phyloP scores from a whole-genome alignment of 1,284 basidiomycete species.

The Phellinidium pouzarii region DNA sequence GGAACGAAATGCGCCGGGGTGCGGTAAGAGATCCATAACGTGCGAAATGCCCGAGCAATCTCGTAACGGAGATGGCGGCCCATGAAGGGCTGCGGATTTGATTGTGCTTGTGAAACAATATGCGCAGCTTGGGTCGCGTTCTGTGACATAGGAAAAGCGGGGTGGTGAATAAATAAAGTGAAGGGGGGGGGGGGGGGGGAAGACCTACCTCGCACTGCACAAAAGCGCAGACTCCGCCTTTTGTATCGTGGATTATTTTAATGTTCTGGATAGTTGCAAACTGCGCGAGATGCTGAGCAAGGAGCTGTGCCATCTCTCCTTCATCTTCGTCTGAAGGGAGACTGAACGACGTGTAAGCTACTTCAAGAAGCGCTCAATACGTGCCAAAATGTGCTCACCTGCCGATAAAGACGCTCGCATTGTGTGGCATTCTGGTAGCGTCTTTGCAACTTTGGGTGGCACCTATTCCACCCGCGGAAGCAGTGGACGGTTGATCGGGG shows the following conservation, averaged over 20 bases:
- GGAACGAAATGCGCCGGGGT: conserved; percentile 38
- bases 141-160: conserved; percentile 30
- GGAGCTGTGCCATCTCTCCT: conserved; percentile 47
- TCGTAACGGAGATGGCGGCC: conserved; percentile 69
- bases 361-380: conserved; percentile 15
- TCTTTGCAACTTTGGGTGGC: conserved; percentile 22
- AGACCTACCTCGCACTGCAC: conserved; percentile 67
- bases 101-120: conserved; percentile 54
- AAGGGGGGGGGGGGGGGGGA: conserved; percentile 2
- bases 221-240: conserved; percentile 72
- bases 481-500: neutral
- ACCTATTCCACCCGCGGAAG: conserved; percentile 1
- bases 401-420: conserved; percentile 75
- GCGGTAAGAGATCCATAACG: conserved; percentile 66
- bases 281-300: conserved; percentile 56
- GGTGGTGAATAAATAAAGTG: conserved; percentile 20
- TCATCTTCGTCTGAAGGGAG: conserved; percentile 63
- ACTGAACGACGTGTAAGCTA: conserved; percentile 32
- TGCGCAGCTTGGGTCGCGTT: conserved; percentile 48
- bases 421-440: conserved; percentile 51
- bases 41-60: conserved; percentile 66
- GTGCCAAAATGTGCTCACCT: conserved; percentile 39
- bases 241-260: conserved; percentile 69
- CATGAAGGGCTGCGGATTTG: conserved; percentile 50
- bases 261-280: conserved; percentile 57